Percentiles rank a stretch among this genome's conserved stretches.
Evolutionary conservation across 2,329 filamentous ascomycete species (phyloP).

Genomic region (Rutstroemia sp.): DNA sequence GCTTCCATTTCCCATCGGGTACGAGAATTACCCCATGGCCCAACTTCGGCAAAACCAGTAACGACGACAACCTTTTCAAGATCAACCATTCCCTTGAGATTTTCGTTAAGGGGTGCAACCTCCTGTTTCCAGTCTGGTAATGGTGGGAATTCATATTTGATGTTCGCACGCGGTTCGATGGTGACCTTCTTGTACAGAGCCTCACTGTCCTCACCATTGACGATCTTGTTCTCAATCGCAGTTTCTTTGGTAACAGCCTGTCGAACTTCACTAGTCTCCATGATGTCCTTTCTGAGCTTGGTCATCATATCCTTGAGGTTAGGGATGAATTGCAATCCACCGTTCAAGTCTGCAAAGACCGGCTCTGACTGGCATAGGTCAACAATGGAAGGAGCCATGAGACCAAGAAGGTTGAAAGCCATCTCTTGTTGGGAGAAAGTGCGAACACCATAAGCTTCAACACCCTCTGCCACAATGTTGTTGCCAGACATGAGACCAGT

Average conservation of each 20-base stretch:
- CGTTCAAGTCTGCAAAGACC: conserved; percentile 95
- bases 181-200: conserved; percentile 90
- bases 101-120: conserved; percentile 77
- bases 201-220: conserved; percentile 91
- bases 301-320: conserved; percentile 94
- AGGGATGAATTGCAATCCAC: conserved; percentile 93
- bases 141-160: conserved; percentile 92
- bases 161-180: conserved; percentile 89
- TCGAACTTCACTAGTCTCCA: conserved; percentile 89
- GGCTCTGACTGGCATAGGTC: conserved; percentile 94
- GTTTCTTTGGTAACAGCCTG: conserved; percentile 93
- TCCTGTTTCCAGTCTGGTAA: conserved; percentile 90
- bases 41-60: conserved; percentile 91
- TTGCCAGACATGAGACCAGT: conserved; percentile 97
- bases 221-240: conserved; percentile 90
- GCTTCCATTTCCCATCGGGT: conserved; percentile 99
- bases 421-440: conserved; percentile 99
- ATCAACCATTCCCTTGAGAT: conserved; percentile 96
- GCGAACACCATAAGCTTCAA: conserved; percentile 92
- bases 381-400: conserved; percentile 91
- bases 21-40: conserved; percentile 96
- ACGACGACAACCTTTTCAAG: conserved; percentile 97
- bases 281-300: conserved; percentile 86
- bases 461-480: conserved; percentile 94
- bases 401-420: conserved; percentile 95